Percentiles rank a stretch among this genome's conserved stretches.
These are phyloP conservation scores for Parafenestella ontariensis DNA, from an alignment of 2,329 filamentous ascomycete species.

Conservation along the genomic window DNA sequence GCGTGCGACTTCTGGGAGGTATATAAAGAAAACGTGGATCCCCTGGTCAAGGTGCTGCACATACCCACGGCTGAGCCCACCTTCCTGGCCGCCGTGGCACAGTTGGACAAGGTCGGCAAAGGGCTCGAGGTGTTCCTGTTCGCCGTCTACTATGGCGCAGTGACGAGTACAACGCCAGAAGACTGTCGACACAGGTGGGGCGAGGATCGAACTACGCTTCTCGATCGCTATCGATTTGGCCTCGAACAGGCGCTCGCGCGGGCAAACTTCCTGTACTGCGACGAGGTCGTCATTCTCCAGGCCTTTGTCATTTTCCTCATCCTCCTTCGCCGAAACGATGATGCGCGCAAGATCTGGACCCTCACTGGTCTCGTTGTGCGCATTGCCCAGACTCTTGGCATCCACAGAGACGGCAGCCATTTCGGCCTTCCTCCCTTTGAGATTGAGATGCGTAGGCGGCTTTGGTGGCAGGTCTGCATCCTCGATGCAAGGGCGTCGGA, in stretches of 20 bases:
- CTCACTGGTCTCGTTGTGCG: slow-evolving; percentile 65
- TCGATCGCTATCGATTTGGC: slow-evolving; percentile 67
- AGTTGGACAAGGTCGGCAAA: slow-evolving; percentile 65
- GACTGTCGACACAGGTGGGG: slow-evolving; percentile 59
- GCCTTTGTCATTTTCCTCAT: slow-evolving; percentile 69
- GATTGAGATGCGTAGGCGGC: slow-evolving; percentile 64
- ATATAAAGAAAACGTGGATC: slow-evolving; percentile 77
- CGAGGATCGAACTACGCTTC: slow-evolving; percentile 57
- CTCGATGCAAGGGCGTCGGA: slow-evolving; percentile 68
- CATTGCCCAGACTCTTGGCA: slow-evolving; percentile 65
- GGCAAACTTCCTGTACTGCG: slow-evolving; percentile 68
- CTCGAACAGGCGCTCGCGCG: slow-evolving; percentile 69
- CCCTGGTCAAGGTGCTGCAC: slow-evolving; percentile 74
- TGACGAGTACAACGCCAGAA: slow-evolving; percentile 58
- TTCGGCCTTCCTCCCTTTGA: slow-evolving; percentile 66
- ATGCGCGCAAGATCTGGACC: slow-evolving; percentile 63
- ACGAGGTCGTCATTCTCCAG: slow-evolving; percentile 68
- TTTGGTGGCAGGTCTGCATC: slow-evolving; percentile 67
- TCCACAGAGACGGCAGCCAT: slow-evolving; percentile 65
- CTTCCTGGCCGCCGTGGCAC: slow-evolving; percentile 66
- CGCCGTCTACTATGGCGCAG: slow-evolving; percentile 66
- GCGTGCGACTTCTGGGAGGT: slow-evolving; percentile 73
- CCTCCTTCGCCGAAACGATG: slow-evolving; percentile 59
- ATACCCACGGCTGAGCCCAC: slow-evolving; percentile 69
- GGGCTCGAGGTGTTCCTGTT: slow-evolving; percentile 67